A percentile compares a stretch with the other conserved stretches of the same genome.
Conservation (phyloP, 2,329 filamentous ascomycete species). For the Fusarium cicatricum region DNA sequence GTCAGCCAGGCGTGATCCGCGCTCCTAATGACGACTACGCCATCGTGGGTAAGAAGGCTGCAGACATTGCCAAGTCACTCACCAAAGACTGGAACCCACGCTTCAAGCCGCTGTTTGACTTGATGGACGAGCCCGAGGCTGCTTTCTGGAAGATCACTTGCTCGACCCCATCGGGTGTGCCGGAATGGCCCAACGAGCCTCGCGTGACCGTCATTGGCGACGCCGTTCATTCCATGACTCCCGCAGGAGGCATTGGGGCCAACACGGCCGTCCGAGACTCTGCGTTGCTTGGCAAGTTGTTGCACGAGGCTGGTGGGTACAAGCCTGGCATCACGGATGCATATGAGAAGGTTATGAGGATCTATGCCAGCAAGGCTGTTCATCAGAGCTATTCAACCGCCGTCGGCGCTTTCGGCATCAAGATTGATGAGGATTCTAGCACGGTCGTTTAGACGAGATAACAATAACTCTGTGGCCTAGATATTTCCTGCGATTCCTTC, state of each 20-base stretch:
- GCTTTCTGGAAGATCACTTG: conserved; percentile 75
- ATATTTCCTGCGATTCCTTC: conserved; percentile 16
- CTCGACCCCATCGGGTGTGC: conserved; percentile 66
- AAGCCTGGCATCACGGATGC: conserved; percentile 61
- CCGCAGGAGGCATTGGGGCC: conserved; percentile 63
- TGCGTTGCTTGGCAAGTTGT: conserved; percentile 60
- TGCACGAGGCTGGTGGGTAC: conserved; percentile 62
- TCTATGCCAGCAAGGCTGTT: conserved; percentile 66
- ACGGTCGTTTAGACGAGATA: conserved; percentile 17
- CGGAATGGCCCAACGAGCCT: conserved; percentile 65
- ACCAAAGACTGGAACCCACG: conserved; percentile 64
- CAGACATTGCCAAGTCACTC: conserved; percentile 64
- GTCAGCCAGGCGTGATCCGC: conserved; percentile 63
- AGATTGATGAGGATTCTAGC: conserved; percentile 53
- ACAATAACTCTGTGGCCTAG: neutral
- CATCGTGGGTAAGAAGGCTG: conserved; percentile 64
- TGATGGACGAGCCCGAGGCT: conserved; percentile 64
- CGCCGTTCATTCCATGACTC: conserved; percentile 66
- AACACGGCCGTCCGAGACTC: conserved; percentile 66
- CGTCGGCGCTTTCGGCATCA: conserved; percentile 52
- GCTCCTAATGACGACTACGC: conserved; percentile 67
- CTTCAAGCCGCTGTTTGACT: conserved; percentile 64
- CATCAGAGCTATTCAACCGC: conserved; percentile 61
- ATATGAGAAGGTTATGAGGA: conserved; percentile 70
- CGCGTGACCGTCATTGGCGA: conserved; percentile 67